A percentile compares a stretch with the other conserved stretches of the same genome.
Conservation (phyloP, 306 rosid species). For the Echinosophora koreensis region DNA sequence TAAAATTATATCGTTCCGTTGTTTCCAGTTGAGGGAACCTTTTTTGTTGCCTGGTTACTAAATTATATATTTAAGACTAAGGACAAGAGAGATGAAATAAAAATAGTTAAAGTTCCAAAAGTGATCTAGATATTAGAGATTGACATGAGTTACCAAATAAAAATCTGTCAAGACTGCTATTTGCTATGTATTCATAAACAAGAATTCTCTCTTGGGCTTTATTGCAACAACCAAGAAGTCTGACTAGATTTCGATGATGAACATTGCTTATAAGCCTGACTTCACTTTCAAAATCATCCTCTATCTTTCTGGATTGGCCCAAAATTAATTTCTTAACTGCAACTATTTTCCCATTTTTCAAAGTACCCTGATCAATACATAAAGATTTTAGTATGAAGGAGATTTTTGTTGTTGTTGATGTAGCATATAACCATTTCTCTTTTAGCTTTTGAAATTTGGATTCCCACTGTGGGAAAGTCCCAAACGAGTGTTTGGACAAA, state of each 20-base stretch:
- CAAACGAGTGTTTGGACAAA: too few species aligned
- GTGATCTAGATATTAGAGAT: background rate
- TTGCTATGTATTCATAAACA: constrained; percentile 73
- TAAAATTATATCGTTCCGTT: constrained; percentile 59
- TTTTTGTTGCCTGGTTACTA: constrained; percentile 51
- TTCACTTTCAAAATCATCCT: constrained; percentile 66
- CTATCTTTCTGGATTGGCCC: constrained; percentile 56
- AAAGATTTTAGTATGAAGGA: background rate
- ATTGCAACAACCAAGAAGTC: constrained; percentile 76
- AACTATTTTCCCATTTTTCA: constrained; percentile 67
- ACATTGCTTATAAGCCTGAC: constrained; percentile 76
- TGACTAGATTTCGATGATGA: constrained; percentile 71
- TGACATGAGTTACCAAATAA: constrained; percentile 61
- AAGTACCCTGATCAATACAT: constrained; percentile 58
- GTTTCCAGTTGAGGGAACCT: constrained; percentile 69
- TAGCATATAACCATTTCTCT: background rate
- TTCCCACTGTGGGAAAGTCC: too few species aligned
- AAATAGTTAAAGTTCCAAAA: background rate
- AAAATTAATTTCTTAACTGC: constrained; percentile 69
- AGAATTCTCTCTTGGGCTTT: constrained; percentile 68
- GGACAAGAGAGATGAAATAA: background rate
- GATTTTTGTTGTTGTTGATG: too few species aligned
- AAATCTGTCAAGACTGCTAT: constrained; percentile 73
- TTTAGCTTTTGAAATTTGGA: background rate
- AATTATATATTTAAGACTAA: background rate